Evolutionary conservation across 441 rosid species (phyloP).

Genomic region (Capsella rubella): DNA sequence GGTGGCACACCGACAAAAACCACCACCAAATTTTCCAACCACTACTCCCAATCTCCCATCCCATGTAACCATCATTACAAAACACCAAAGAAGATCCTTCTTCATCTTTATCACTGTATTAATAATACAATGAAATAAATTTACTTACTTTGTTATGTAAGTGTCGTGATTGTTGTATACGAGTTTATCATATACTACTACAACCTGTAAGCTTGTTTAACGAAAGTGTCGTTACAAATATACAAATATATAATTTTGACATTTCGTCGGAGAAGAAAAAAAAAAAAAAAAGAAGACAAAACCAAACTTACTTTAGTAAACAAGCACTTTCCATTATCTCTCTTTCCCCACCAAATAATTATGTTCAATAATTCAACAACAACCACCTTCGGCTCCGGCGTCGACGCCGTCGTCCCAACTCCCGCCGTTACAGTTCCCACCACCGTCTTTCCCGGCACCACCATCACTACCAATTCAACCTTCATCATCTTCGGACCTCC

Average conservation of each 20-base stretch:
- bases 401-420: slow-evolving; percentile 29
- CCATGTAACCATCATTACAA: slow-evolving; percentile 43
- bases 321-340: slow-evolving; percentile 35
- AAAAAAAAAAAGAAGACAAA: background rate
- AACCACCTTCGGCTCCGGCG: slow-evolving; percentile 28
- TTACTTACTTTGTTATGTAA: background rate
- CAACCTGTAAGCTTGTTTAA: background rate
- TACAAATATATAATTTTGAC: slow-evolving; percentile 33
- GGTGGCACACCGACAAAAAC: slow-evolving; percentile 41
- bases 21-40: slow-evolving; percentile 40
- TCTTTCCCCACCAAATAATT: slow-evolving; percentile 17
- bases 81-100: slow-evolving; percentile 39
- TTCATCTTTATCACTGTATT: background rate
- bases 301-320: slow-evolving; percentile 12
- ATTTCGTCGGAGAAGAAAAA: background rate
- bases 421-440: slow-evolving; percentile 22
- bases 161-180: slow-evolving; percentile 28
- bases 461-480: slow-evolving; percentile 49
- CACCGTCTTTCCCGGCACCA: slow-evolving; percentile 31
- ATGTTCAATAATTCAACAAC: slow-evolving; percentile 28
- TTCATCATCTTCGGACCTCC: slow-evolving; percentile 53
- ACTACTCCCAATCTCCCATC: slow-evolving; percentile 39
- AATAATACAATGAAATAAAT: background rate
- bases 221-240: slow-evolving; percentile 2
- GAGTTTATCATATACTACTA: slow-evolving; percentile 10